Evolutionary conservation across 495 filamentous ascomycete species (phyloP).

Genomic region (Trichoderma orchidacearum): DNA sequence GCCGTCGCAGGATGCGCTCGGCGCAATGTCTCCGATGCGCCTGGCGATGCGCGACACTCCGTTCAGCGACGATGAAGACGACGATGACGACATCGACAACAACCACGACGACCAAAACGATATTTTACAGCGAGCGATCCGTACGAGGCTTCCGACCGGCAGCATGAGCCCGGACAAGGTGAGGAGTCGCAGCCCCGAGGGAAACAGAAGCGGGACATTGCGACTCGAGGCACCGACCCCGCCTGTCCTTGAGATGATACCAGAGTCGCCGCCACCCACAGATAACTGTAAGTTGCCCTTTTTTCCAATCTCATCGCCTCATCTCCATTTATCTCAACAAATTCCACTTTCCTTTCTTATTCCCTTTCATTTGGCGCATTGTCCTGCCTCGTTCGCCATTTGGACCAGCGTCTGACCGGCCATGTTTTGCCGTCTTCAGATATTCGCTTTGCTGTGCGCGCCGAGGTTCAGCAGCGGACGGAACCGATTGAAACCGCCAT

Average conservation of each 20-base stretch:
- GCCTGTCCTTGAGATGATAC: constrained; percentile 9
- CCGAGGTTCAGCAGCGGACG: constrained; percentile 75
- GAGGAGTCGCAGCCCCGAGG: constrained; percentile 26
- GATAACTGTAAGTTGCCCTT: constrained; percentile 3
- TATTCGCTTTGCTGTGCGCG: constrained; percentile 71
- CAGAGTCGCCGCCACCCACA: not conserved
- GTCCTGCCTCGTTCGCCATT: not conserved
- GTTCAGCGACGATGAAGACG: constrained; percentile 12
- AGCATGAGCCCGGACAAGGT: constrained; percentile 37
- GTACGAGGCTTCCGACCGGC: constrained; percentile 37
- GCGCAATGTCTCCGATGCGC: constrained; percentile 11
- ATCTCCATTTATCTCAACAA: too few species aligned
- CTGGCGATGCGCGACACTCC: not conserved
- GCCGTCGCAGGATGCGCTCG: constrained; percentile 17
- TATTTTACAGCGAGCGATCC: constrained; percentile 33
- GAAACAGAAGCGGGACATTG: constrained; percentile 6
- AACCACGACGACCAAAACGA: constrained; percentile 15
- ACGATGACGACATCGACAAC: constrained; percentile 20
- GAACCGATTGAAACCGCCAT: constrained; percentile 72
- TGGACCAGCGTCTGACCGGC: not conserved
- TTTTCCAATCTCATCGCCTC: not conserved
- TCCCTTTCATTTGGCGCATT: not conserved
- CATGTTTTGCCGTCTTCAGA: constrained; percentile 31
- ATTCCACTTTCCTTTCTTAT: not conserved
- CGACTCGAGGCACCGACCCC: not conserved